Evolutionary conservation across 179 eudicot species (phyloP).

Genomic region (Spinacia oleracea): DNA sequence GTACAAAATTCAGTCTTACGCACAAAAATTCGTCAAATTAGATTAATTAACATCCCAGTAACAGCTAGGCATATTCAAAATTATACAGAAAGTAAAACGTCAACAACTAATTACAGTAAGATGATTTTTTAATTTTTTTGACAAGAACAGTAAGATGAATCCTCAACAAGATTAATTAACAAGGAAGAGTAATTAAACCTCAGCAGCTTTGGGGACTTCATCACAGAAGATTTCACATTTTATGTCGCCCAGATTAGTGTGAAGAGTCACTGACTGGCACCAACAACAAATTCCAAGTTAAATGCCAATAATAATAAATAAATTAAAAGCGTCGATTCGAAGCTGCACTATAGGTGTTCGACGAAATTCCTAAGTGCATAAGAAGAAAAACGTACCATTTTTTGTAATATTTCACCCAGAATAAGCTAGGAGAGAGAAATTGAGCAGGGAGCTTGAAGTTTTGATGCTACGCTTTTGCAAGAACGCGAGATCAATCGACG

Average conservation of each 20-base stretch:
- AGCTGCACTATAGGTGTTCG: conserved; percentile 6
- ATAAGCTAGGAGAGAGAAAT: not conserved
- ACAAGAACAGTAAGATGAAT: too few relatives aligned
- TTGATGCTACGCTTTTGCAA: not conserved
- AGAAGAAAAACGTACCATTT: conserved; percentile 9
- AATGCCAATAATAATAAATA: not conserved
- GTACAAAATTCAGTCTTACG: not conserved
- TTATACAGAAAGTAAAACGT: too few relatives aligned
- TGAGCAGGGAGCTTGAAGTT: not conserved
- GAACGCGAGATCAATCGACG: not conserved
- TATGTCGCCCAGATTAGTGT: conserved; percentile 80
- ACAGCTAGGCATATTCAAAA: not conserved
- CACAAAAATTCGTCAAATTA: not conserved
- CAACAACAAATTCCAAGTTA: not conserved
- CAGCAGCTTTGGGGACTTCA: conserved; percentile 76
- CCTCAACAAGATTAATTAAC: too few relatives aligned
- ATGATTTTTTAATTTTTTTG: too few relatives aligned
- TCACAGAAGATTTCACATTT: conserved; percentile 83
- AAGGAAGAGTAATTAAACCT: conserved; percentile 34
- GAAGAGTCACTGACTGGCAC: conserved; percentile 69
- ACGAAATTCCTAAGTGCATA: conserved; percentile 16
- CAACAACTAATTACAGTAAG: not conserved
- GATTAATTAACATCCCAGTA: not conserved
- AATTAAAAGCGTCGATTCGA: not conserved
- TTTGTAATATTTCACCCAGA: not conserved